Evolutionary conservation across 176 grass and related monocot genomes (phyloP).

Genomic region (Alopecurus myosuroides): DNA sequence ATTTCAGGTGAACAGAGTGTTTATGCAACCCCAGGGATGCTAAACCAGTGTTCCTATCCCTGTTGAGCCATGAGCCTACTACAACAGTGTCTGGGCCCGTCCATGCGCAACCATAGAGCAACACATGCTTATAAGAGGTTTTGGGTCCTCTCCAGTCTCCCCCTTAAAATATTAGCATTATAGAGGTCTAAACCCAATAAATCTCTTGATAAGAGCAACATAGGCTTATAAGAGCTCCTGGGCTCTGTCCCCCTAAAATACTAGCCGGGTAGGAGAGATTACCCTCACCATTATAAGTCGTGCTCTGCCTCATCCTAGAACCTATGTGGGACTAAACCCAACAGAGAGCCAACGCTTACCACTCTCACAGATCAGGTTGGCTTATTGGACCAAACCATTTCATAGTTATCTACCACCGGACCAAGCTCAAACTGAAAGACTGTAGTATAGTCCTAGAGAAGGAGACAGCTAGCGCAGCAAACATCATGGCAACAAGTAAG

Average conservation of each 20-base stretch:
- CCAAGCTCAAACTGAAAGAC: not conserved
- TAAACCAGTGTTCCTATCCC: not conserved
- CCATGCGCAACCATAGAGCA: not conserved
- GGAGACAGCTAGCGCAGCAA: not conserved
- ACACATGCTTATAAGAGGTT: not conserved
- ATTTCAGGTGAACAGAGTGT: not conserved
- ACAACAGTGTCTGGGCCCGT: not conserved
- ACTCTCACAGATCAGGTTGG: not conserved
- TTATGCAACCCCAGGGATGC: not conserved
- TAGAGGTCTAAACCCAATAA: not conserved
- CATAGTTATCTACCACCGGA: not conserved
- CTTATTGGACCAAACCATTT: not conserved
- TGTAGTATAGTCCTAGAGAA: not conserved
- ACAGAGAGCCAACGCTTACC: not conserved
- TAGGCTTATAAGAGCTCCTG: not conserved
- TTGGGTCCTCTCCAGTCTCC: not conserved
- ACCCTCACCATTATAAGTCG: not conserved
- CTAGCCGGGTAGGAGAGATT: not conserved
- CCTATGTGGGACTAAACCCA: not conserved
- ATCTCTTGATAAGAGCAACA: not conserved
- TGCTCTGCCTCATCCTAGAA: not conserved
- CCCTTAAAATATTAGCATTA: not conserved
- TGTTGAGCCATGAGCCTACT: not conserved
- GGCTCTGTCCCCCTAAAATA: not conserved
- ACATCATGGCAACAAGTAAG: not conserved